phyloP scores from a whole-genome alignment of 1,284 basidiomycete species.

The Boletus austroedulis region DNA sequence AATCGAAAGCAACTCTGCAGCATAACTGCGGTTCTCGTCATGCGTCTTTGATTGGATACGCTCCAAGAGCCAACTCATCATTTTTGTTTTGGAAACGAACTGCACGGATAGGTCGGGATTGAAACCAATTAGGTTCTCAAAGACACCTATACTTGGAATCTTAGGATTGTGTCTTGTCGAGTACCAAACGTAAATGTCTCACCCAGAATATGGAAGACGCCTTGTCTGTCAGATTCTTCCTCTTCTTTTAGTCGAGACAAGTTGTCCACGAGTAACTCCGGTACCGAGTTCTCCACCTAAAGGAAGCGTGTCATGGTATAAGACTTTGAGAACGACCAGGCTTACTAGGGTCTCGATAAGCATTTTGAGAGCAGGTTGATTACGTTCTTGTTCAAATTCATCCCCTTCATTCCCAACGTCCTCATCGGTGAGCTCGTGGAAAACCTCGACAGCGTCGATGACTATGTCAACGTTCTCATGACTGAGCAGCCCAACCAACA shows the following conservation, averaged over 20 bases:
- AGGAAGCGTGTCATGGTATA: neutral
- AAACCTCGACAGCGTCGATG: conserved; percentile 85
- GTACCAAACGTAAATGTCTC: conserved; percentile 9
- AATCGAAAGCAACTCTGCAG: conserved; percentile 87
- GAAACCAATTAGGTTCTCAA: conserved; percentile 91
- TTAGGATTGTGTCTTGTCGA: conserved; percentile 1
- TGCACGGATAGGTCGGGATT: conserved; percentile 70
- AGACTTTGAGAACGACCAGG: conserved; percentile 13
- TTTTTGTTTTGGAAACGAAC: conserved; percentile 69
- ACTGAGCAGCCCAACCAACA: conserved; percentile 80
- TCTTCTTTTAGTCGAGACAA: conserved; percentile 76
- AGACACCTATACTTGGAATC: conserved; percentile 61
- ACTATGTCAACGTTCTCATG: conserved; percentile 95
- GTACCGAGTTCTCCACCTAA: conserved; percentile 77
- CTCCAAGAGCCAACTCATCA: conserved; percentile 78
- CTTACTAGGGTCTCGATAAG: conserved; percentile 75
- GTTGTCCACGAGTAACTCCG: conserved; percentile 91
- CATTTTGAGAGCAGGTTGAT: conserved; percentile 67
- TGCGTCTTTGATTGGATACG: conserved; percentile 73
- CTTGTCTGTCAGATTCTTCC: conserved; percentile 86
- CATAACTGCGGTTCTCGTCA: conserved; percentile 85
- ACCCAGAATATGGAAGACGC: conserved; percentile 90
- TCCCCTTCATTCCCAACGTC: conserved; percentile 82
- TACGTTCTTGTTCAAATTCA: conserved; percentile 64
- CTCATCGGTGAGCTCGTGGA: conserved; percentile 95